Base-by-base conservation (phyloP, 2,329 filamentous ascomycete genomes). In the Ploettnerulaceae sp. region DNA sequence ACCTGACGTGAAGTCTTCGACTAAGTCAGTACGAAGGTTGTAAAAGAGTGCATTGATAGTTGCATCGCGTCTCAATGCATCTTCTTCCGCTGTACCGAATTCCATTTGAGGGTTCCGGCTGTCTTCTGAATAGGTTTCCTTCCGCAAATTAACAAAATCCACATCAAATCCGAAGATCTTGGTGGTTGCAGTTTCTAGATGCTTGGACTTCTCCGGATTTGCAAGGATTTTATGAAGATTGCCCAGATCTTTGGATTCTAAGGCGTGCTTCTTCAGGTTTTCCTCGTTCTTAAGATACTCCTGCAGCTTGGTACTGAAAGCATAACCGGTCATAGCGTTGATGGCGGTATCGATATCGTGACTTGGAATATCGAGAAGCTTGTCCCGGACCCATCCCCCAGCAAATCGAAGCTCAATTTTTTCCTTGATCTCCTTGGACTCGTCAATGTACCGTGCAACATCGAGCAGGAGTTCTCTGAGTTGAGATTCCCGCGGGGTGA, bases 11-110 rank as follows among this genome's bases (percentile, higher is more conserved):
- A 94, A 85, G 64, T 98, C 93, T 65, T 97, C 91, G 26, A 97
- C 77, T 48, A 75, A 60, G 25, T 79, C 76, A 1, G 84, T 89
- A 60, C 90, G 82, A 29, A 98, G 71, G 59, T 97, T 97, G 72
- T 93, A 97, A 69, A 97, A 97, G 53, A 98, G 78, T 18, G 93
- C 89, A 64, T 98, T 98, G 51, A 97, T 82, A 0, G 89, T 96
- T 17, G 91, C 90, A 71, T 98, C 91, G 37, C 91, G 81, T 17
- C 91, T 82, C 56, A 89, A 64, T 2, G 91, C 91, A 67, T 98
- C 91, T 66, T 98, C 89, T 63, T 86, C 77, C 0, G 91, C 84
- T 0, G 89, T 95, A 4, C 91, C 93, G 66, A 96, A 96, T 64
- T 95, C 89, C 76, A 97, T 86, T 58, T 88, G 76, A 1, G 91